These are phyloP conservation scores for Starmerella vitae DNA, from an alignment of 805 yeast species.

Conservation along the genomic window DNA sequence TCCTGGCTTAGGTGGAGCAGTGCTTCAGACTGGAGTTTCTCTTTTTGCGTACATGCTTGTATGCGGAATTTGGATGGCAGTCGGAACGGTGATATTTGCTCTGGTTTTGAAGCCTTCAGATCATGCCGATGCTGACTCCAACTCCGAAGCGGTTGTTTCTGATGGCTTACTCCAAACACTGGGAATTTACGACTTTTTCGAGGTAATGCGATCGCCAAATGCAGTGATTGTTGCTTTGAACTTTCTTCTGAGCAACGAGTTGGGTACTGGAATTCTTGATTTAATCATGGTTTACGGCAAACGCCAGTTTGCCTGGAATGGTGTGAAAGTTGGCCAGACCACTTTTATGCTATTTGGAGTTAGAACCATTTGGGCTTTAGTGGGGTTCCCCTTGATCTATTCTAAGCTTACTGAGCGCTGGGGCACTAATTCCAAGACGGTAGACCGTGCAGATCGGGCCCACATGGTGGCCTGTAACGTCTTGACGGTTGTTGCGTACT, in stretches of 20 bases:
- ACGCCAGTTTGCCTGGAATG: constrained; percentile 11
- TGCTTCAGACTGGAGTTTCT: constrained; percentile 4
- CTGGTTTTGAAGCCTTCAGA: not conserved
- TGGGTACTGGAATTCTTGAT: constrained; percentile 13
- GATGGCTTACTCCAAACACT: constrained; percentile 1
- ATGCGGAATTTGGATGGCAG: constrained; percentile 5
- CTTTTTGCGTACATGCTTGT: constrained; percentile 1
- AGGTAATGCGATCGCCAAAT: constrained; percentile 5
- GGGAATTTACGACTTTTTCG: constrained; percentile 1
- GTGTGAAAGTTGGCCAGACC: constrained; percentile 6
- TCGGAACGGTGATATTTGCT: not conserved
- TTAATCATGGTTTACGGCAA: constrained; percentile 15
- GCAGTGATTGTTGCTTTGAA: constrained; percentile 10
- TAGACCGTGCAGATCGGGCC: constrained; percentile 11
- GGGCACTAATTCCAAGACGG: constrained; percentile 4
- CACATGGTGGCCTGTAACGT: constrained; percentile 9
- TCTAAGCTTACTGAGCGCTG: constrained; percentile 6
- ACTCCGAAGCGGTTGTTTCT: not conserved
- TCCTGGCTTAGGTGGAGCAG: constrained; percentile 13
- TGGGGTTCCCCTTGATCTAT: constrained; percentile 13
- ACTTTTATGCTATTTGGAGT: constrained; percentile 7
- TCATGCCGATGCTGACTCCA: not conserved
- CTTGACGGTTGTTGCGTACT: constrained; percentile 7
- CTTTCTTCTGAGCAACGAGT: constrained; percentile 13
- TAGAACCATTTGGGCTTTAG: constrained; percentile 10